Percentiles rank a stretch among this genome's conserved stretches.
Conservation (phyloP, 2,329 filamentous ascomycete genomes). For the Decorospora gaudefroyi region DNA sequence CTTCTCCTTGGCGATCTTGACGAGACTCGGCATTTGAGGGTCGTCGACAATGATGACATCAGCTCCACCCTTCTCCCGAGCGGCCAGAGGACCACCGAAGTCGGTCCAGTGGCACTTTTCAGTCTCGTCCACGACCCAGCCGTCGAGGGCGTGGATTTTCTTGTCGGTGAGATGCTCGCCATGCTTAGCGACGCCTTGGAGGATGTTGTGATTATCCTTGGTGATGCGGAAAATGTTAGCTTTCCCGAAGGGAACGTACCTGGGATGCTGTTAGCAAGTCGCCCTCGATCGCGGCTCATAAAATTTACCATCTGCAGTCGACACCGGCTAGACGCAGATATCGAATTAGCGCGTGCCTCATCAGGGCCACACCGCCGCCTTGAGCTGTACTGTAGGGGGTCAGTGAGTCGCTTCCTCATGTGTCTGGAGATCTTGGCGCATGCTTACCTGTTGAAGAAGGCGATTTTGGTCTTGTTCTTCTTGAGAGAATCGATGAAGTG, state of each 20-base stretch:
- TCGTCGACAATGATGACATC: slow-evolving; percentile 80
- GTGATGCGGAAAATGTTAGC: slow-evolving; percentile 81
- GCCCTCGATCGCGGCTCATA: background rate
- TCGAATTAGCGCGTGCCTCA: slow-evolving; percentile 77
- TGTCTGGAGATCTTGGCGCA: background rate
- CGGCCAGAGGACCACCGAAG: slow-evolving; percentile 67
- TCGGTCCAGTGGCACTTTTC: slow-evolving; percentile 71
- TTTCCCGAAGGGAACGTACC: slow-evolving; percentile 74
- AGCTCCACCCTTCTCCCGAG: slow-evolving; percentile 70
- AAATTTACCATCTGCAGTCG: slow-evolving; percentile 71
- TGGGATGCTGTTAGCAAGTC: slow-evolving; percentile 34
- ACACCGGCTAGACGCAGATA: slow-evolving; percentile 70
- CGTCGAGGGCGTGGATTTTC: slow-evolving; percentile 65
- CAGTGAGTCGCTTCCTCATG: background rate
- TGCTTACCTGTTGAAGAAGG: slow-evolving; percentile 68
- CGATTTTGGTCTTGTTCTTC: slow-evolving; percentile 67
- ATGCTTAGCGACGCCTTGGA: slow-evolving; percentile 71
- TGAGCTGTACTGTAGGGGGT: slow-evolving; percentile 65
- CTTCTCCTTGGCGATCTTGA: slow-evolving; percentile 71
- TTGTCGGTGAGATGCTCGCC: slow-evolving; percentile 66
- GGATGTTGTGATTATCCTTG: slow-evolving; percentile 86
- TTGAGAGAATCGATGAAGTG: slow-evolving; percentile 67
- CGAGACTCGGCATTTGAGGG: slow-evolving; percentile 80
- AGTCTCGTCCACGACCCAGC: slow-evolving; percentile 76
- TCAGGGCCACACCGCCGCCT: slow-evolving; percentile 80